Evolutionary conservation across 257 asterid genomes (phyloP).

Genomic region (Lantana camara): DNA sequence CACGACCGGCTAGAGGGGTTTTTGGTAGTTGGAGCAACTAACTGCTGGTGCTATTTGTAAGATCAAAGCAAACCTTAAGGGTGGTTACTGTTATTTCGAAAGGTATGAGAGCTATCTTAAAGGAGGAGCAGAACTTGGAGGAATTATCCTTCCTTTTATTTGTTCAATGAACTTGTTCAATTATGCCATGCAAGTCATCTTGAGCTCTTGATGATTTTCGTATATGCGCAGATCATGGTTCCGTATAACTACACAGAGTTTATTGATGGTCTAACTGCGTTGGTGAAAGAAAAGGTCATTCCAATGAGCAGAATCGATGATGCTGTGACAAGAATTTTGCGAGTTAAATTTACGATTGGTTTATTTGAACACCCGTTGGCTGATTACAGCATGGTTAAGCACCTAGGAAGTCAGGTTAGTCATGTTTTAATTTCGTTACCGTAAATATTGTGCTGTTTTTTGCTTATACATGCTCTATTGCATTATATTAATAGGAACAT

Average conservation of each 20-base stretch:
- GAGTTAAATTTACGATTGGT: constrained; percentile 55
- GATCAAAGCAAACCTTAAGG: no score
- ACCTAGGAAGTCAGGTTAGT: constrained; percentile 43
- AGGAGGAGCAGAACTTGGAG: no score
- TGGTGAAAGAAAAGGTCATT: constrained; percentile 39
- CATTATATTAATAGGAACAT: constrained; percentile 30
- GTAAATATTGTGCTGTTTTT: background rate
- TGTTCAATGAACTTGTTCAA: no score
- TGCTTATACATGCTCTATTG: background rate
- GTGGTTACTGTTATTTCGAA: no score
- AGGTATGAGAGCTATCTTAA: no score
- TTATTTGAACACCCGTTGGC: constrained; percentile 47
- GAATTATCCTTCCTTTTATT: no score
- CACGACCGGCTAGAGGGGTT: no score
- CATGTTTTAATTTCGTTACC: background rate
- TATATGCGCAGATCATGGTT: constrained; percentile 57
- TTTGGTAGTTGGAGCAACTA: no score
- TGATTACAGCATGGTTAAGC: constrained; percentile 41
- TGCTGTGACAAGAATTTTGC: constrained; percentile 50
- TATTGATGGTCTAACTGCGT: constrained; percentile 39
- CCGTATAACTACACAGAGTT: constrained; percentile 46
- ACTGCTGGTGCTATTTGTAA: no score
- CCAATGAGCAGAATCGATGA: constrained; percentile 43
- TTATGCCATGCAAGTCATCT: no score
- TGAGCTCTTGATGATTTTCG: no score